A percentile compares a stretch with the other conserved stretches of the same genome.
These are phyloP conservation scores for Curvularia sp. DNA, from an alignment of 2,329 filamentous ascomycete species.

Conservation along the genomic window DNA sequence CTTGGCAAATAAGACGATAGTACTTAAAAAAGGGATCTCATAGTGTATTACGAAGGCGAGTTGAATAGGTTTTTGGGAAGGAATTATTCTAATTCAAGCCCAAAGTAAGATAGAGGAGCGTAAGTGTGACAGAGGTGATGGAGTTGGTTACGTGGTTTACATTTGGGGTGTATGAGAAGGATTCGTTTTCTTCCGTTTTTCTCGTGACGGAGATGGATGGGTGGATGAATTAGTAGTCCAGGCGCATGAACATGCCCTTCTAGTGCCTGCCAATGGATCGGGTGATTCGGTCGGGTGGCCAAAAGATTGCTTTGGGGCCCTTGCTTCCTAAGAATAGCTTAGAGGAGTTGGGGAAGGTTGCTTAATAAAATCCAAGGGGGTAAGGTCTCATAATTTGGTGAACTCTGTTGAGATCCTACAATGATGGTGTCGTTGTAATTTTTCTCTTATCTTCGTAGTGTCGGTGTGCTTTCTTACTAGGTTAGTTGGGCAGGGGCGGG, in stretches of 20 bases:
- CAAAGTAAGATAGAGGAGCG: neutral
- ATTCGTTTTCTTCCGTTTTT: neutral
- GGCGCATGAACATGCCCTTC: neutral
- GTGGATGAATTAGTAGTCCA: neutral
- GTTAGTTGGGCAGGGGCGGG: neutral
- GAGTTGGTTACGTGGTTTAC: neutral
- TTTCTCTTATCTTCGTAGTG: neutral
- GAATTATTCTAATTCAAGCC: too few relatives aligned
- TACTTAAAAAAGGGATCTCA: too few relatives aligned
- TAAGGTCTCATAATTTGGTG: neutral
- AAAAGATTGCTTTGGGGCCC: neutral
- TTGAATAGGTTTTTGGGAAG: too few relatives aligned
- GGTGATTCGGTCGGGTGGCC: too few relatives aligned
- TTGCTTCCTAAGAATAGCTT: too few relatives aligned
- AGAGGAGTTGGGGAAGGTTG: too few relatives aligned
- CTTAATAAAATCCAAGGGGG: neutral
- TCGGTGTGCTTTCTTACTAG: neutral
- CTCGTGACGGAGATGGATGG: too few relatives aligned
- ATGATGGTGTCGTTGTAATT: neutral
- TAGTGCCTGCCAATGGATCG: too few relatives aligned
- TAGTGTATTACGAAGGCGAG: too few relatives aligned
- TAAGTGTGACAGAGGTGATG: neutral
- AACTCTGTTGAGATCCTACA: neutral
- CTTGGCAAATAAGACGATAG: too few relatives aligned
- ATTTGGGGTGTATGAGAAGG: neutral